These are phyloP conservation scores for Blastobotrys robertii DNA, from an alignment of 805 yeast species.

Conservation along the genomic window DNA sequence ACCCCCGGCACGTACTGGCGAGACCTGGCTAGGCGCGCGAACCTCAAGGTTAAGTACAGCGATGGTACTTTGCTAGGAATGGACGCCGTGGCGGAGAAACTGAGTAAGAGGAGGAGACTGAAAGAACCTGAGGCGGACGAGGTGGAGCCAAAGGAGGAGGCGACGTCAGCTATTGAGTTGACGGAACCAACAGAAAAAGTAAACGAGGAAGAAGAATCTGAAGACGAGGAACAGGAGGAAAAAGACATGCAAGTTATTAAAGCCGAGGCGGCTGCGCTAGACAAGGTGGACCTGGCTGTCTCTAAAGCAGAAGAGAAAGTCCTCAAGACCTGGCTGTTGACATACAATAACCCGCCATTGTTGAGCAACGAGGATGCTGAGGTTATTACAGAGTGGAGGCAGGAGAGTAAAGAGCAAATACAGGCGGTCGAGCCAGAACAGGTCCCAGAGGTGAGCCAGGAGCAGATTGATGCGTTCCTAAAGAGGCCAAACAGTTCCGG, in stretches of 20 bases:
- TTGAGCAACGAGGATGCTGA: background rate
- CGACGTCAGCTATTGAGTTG: background rate
- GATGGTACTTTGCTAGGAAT: too few species aligned
- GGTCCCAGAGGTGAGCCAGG: too few species aligned
- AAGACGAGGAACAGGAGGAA: background rate
- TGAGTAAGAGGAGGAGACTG: too few species aligned
- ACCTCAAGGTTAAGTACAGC: too few species aligned
- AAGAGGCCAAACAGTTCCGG: too few species aligned
- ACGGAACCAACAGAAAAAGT: background rate
- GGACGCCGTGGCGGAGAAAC: too few species aligned
- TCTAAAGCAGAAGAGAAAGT: constrained; percentile 7
- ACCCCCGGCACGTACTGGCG: too few species aligned
- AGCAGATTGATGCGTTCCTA: too few species aligned
- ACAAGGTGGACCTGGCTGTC: constrained; percentile 3
- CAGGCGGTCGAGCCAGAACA: too few species aligned
- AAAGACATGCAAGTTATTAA: background rate
- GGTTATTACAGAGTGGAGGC: constrained; percentile 1
- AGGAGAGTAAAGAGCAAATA: background rate
- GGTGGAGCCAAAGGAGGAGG: background rate
- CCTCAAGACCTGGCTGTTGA: constrained; percentile 2
- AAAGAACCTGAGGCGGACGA: background rate
- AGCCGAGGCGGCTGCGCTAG: constrained; percentile 4
- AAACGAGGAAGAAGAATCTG: constrained; percentile 1
- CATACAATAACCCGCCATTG: constrained; percentile 4
- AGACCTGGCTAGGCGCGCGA: too few species aligned